Evolutionary conservation across 1,139 yeast species (phyloP), one percentile per base, ranked within the genome.

Genomic region (Protomyces macrosporus): DNA sequence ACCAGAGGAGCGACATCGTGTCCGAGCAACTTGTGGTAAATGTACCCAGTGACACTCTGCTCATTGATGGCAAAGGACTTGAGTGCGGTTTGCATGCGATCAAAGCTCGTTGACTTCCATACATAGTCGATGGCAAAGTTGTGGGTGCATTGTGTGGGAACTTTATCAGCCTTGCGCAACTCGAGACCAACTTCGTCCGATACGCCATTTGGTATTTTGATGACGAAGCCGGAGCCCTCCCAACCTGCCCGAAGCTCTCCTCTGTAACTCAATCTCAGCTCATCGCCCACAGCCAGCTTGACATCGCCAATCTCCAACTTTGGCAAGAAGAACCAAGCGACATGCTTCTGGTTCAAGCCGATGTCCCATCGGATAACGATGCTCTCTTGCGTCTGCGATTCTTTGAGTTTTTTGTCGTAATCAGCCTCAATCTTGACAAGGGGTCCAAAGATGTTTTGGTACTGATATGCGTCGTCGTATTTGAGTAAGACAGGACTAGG

Each of bases 271-370:
- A 89, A 77, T 34, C 82, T 77, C 77, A 90, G 84, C 73, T 86
- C 93, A 74, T 90, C 96, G 55, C 97, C 97, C 36, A 88, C 86
- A 0, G 95, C 87, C n/a, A 89, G 85, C 72, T 85, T 86, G 67
- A 88, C 74, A 34, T 83, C 88, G 40, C 82, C 79, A 7, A 82
- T 76, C 71, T 89, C 96, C 71, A 81, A 82, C 2, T 88, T 82
- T 1, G 90, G 82, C 54, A 89, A 76, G 0, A 83, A 75, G 70
- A 90, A 90, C 2, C 88, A 82, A 0, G 88, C 96, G 68, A 86
- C 76, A 72, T 85, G 87, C 65, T 83, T 79, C 68, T 83, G 83
- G 70, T 85, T 85, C 55, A 85, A 76, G 2, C 89, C 88, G 57
- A 84, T 69, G 10, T 86, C 83, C 97, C 97, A 91, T 55, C 79